A percentile compares a stretch with the other conserved stretches of the same genome.
Conservation (phyloP, 306 rosid species). For the Vigna trinervia region DNA sequence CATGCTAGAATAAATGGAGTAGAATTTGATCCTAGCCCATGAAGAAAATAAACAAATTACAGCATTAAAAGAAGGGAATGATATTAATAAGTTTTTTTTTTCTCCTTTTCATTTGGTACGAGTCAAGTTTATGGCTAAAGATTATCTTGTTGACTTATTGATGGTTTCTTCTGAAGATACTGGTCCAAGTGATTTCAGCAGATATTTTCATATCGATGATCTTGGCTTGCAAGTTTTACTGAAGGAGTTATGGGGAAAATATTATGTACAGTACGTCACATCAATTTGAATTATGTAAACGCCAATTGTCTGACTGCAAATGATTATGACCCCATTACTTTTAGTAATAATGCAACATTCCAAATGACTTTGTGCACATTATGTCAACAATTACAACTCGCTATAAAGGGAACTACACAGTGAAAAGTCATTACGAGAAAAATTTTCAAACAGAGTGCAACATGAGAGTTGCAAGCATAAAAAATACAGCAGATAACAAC, state of each 20-base stretch:
- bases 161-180: background rate
- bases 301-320: background rate
- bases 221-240: conserved; percentile 8
- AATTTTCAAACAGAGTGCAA: conserved; percentile 16
- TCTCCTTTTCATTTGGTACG: conserved; percentile 1
- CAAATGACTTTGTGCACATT: conserved; percentile 10
- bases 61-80: conserved; percentile 24
- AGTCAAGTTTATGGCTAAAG: conserved; percentile 14
- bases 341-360: conserved; percentile 5
- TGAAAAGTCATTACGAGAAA: conserved; percentile 19
- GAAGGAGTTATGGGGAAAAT: conserved; percentile 17
- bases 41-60: conserved; percentile 2
- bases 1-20: conserved; percentile 17
- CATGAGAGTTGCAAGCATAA: conserved; percentile 1
- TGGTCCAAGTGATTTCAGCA: conserved; percentile 27
- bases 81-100: background rate
- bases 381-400: conserved; percentile 11
- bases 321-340: background rate
- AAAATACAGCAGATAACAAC: conserved; percentile 39
- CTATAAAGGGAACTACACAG: background rate
- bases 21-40: conserved; percentile 21
- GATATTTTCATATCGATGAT: conserved; percentile 16
- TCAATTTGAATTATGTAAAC: background rate
- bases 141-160: conserved; percentile 8
- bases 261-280: background rate